phyloP scores from a whole-genome alignment of 2,329 filamentous ascomycete species.

The Sclerotinia spermophila region DNA sequence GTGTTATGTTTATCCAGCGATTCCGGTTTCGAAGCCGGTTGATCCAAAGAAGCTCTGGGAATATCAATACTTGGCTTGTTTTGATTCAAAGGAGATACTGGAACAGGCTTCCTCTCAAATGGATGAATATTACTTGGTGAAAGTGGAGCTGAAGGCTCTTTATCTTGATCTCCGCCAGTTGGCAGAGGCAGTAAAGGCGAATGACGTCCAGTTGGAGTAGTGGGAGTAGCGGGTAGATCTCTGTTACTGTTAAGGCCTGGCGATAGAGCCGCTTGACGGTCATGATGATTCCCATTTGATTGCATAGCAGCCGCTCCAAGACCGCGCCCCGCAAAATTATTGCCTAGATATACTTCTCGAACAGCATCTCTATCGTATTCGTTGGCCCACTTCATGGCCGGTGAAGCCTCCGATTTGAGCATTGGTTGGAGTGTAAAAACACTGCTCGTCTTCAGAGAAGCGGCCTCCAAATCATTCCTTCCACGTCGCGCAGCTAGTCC shows the following conservation, averaged over 20 bases:
- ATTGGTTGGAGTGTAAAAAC: slow-evolving; percentile 82
- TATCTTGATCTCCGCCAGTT: slow-evolving; percentile 30
- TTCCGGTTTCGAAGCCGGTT: slow-evolving; percentile 42
- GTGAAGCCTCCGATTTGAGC: slow-evolving; percentile 81
- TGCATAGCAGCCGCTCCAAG: slow-evolving; percentile 46
- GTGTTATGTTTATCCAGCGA: slow-evolving; percentile 48
- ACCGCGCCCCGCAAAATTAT: slow-evolving; percentile 69
- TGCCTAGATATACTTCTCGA: slow-evolving; percentile 78
- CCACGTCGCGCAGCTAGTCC: slow-evolving; percentile 45
- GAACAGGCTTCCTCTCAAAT: slow-evolving; percentile 23
- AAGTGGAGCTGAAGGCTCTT: slow-evolving; percentile 37
- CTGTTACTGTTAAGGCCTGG: slow-evolving; percentile 24
- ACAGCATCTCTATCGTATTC: slow-evolving; percentile 90
- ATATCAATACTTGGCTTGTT: slow-evolving; percentile 27
- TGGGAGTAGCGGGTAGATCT: slow-evolving; percentile 41
- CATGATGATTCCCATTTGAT: slow-evolving; percentile 38
- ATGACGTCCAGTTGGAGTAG: slow-evolving; percentile 28
- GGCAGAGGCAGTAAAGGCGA: slow-evolving; percentile 23
- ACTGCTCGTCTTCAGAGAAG: slow-evolving; percentile 77
- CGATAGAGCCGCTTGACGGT: slow-evolving; percentile 29
- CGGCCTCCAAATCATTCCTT: slow-evolving; percentile 53
- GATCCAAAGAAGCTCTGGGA: slow-evolving; percentile 29
- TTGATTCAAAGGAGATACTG: slow-evolving; percentile 20
- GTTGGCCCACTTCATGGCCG: slow-evolving; percentile 94
- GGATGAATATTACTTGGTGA: slow-evolving; percentile 25